Conservation (phyloP, 2,329 filamentous ascomycete species). For the Colletotrichum sp. region DNA sequence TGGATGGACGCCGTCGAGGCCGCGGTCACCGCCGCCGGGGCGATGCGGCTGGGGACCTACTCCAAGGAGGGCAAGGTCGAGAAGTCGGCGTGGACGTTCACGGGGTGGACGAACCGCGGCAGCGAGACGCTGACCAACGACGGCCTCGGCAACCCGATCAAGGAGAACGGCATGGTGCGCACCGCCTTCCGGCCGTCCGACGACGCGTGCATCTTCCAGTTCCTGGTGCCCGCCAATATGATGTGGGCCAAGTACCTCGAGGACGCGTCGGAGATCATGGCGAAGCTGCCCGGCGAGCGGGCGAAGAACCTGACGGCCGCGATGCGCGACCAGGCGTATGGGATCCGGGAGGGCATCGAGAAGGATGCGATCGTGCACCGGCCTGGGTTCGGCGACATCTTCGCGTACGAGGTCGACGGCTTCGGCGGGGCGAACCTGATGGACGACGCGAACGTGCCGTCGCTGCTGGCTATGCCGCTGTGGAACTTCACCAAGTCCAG, state of each 20-base stretch:
- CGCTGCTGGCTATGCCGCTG: slow-evolving; percentile 68
- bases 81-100: slow-evolving; percentile 76
- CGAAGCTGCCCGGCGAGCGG: slow-evolving; percentile 45
- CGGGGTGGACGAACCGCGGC: slow-evolving; percentile 72
- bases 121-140: slow-evolving; percentile 82
- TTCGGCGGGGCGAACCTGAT: slow-evolving; percentile 71
- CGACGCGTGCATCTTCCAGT: slow-evolving; percentile 83
- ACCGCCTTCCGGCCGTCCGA: slow-evolving; percentile 89
- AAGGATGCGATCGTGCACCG: slow-evolving; percentile 69
- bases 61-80: slow-evolving; percentile 60
- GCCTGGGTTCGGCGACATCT: slow-evolving; percentile 67
- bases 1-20: slow-evolving; percentile 78
- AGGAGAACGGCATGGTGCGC: slow-evolving; percentile 81
- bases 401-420: slow-evolving; percentile 79
- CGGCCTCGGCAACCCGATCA: slow-evolving; percentile 82
- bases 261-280: slow-evolving; percentile 51
- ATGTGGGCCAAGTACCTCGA: slow-evolving; percentile 73
- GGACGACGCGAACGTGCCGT: slow-evolving; percentile 77
- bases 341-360: slow-evolving; percentile 71
- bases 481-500: slow-evolving; percentile 53
- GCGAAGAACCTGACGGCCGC: slow-evolving; percentile 48
- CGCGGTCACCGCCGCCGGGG: slow-evolving; percentile 70
- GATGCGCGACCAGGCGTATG: slow-evolving; percentile 64
- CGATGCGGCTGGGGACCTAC: slow-evolving; percentile 79
- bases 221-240: slow-evolving; percentile 90